Evolutionary conservation across 805 yeast genomes (phyloP), one percentile per base, ranked within the genome.

Genomic region (Maudiozyma turicensis): DNA sequence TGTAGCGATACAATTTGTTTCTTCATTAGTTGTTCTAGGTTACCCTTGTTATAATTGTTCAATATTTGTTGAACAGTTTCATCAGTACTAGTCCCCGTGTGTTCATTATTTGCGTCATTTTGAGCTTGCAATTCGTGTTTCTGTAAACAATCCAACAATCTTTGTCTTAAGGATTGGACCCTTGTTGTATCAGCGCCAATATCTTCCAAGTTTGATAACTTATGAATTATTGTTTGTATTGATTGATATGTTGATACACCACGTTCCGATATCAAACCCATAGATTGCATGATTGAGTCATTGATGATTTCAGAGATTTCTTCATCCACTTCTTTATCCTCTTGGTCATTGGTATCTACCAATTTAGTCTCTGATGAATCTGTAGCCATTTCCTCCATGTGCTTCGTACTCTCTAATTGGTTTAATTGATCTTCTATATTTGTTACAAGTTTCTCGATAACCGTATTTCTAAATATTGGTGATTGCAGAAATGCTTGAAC

Each of bases 251-350:
- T 35, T 26, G 35, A 29, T 6, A 47, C 43, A 8, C 46, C 47
- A 8, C 33, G 31, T 11, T 32, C 40, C 1, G 32, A 37, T 9
- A 37, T 51, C 6, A 55, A 37, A 8, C 60, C 60, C 28, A 43
- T 33, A 8, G 58, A 46, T 41, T 45, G 43, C 26, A 49, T 35
- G 43, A 46, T 42, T 7, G 53, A 41, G 5, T 29, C 39, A 7
- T 35, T 45, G 11, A 50, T 45, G 15, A 48, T 47, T 8, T 20
- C n/a, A 8, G 44, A 40, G 11, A 54, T 42, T 41, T 50, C 48
- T 10, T 39, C 40, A 8, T 47, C 47, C 3, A 45, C 34, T 7
- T 35, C 40, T 20, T 20, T 32, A 8, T 43, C 46, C 10, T 29
- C 32, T 7, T 33, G 10, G 3, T 44, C 37, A 26, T 44, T 15